Evolutionary conservation across 2,329 filamentous ascomycete species (phyloP), one percentile per base, ranked within the genome.

Genomic region (Ceratocystis huliohia): DNA sequence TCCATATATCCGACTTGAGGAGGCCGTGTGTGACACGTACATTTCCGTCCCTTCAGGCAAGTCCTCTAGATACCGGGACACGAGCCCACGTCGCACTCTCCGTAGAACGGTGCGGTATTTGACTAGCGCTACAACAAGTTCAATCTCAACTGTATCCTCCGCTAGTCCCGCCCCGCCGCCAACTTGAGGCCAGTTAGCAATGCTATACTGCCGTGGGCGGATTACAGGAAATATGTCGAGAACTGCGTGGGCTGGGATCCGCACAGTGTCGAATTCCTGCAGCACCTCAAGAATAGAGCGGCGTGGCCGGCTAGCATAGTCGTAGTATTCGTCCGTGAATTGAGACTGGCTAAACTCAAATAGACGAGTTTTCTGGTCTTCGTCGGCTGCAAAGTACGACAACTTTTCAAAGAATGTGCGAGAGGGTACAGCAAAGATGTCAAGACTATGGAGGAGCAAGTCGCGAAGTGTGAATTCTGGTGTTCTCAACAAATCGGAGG

Each of bases 261-360:
- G 87, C 65, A 97, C 88, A 0, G 84, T 87, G 53, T 88, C 83
- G 71, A 99, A 99, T 71, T 99, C 94, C 66, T 93, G 86, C 33
- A 99, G 81, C 2, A 96, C 88, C 75, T 99, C 94, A 5, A 99
- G 79, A 67, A 97, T 96, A 67, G 89, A 95, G 44, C 94, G 87
- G 44, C 91, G 87, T 0, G 93, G 89, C 7, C 94, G 86, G 0
- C 92, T 92, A 0, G 94, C 94, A 73, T 99, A 99, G 76, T 99
- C 93, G 77, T 90, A 97, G 66, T 96, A 87, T 71, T 99, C 94
- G 71, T 97, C 91, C 5, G 93, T 84, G 71, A 87, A 89, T 59
- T 88, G 82, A 0, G 90, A 85, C 71, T 88, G 83, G 1, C 86
- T 86, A 71, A 99, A 94, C 73, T 99, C 94, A 7, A 88, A 75